These are phyloP conservation scores for Neonothopanus nambi DNA, from an alignment of 1,284 basidiomycete species.

Conservation along the genomic window DNA sequence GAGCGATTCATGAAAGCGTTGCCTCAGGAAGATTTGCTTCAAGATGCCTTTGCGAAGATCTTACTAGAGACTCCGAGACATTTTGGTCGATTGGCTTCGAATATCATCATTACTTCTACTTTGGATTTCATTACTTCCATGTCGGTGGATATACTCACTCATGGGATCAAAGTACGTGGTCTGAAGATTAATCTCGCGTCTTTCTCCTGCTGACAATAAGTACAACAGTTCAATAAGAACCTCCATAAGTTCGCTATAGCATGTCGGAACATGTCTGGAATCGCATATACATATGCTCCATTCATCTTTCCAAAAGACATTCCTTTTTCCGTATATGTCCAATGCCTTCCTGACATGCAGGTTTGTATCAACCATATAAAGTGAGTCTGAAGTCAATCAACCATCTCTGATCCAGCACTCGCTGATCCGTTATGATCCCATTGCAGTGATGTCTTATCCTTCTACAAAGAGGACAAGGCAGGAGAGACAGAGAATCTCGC, in stretches of 20 bases:
- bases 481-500: conserved; percentile 35
- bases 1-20: conserved; percentile 23
- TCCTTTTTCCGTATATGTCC: conserved; percentile 29
- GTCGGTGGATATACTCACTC: conserved; percentile 31
- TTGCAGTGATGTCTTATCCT: conserved; percentile 39
- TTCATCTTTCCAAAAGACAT: conserved; percentile 30
- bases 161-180: conserved; percentile 20
- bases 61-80: conserved; percentile 21
- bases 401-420: background rate
- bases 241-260: too few species aligned
- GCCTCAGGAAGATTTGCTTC: conserved; percentile 22
- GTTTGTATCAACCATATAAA: conserved; percentile 32
- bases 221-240: too few species aligned
- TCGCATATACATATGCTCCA: conserved; percentile 26
- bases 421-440: background rate
- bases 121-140: conserved; percentile 26
- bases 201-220: too few species aligned
- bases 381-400: conserved; percentile 22
- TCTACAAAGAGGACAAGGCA: conserved; percentile 40
- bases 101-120: conserved; percentile 30
- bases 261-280: conserved; percentile 30
- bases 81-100: conserved; percentile 24
- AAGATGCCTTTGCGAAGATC: conserved; percentile 30
- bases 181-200: too few species aligned
- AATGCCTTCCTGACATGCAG: conserved; percentile 33